Percentiles rank a stretch among this genome's conserved stretches.
phyloP scores from a whole-genome alignment of 192 early-diverging fungal genomes.

The Podila horticola region DNA sequence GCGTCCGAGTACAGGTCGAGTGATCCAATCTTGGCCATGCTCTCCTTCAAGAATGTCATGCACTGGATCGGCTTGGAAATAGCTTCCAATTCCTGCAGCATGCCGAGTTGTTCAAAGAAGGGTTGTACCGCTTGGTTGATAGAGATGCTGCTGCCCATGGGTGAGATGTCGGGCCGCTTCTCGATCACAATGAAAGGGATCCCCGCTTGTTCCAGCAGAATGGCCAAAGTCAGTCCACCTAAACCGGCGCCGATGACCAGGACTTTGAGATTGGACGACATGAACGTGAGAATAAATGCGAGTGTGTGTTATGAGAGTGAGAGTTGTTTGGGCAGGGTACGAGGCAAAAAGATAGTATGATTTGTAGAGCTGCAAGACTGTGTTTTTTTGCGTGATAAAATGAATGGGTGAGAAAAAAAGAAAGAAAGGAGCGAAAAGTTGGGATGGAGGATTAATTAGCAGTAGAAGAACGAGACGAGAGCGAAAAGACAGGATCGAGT shows the following conservation, averaged over 20 bases:
- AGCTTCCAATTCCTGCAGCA: slow-evolving; percentile 27
- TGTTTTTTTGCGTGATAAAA: not conserved
- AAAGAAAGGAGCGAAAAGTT: not conserved
- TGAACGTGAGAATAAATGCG: not conserved
- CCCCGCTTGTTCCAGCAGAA: slow-evolving; percentile 36
- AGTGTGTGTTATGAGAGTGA: not conserved
- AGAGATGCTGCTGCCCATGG: slow-evolving; percentile 38
- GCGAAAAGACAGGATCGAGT: no score
- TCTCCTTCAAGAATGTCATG: slow-evolving; percentile 44
- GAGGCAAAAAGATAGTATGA: not conserved
- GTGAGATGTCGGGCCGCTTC: slow-evolving; percentile 28
- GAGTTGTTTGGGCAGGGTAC: not conserved
- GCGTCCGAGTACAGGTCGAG: slow-evolving; percentile 35
- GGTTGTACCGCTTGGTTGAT: slow-evolving; percentile 38
- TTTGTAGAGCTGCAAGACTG: not conserved
- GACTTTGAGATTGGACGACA: slow-evolving; percentile 25
- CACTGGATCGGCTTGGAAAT: slow-evolving; percentile 39
- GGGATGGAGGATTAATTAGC: not conserved
- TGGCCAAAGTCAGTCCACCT: slow-evolving; percentile 27
- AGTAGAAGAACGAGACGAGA: not conserved
- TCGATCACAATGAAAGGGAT: slow-evolving; percentile 32
- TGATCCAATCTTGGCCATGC: slow-evolving; percentile 39
- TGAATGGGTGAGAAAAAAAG: not conserved
- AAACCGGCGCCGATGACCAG: slow-evolving; percentile 36
- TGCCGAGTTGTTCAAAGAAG: slow-evolving; percentile 33